These are phyloP conservation scores for Strobilomyces confusus DNA, from an alignment of 768 basidiomycete genomes.

Conservation along the genomic window DNA sequence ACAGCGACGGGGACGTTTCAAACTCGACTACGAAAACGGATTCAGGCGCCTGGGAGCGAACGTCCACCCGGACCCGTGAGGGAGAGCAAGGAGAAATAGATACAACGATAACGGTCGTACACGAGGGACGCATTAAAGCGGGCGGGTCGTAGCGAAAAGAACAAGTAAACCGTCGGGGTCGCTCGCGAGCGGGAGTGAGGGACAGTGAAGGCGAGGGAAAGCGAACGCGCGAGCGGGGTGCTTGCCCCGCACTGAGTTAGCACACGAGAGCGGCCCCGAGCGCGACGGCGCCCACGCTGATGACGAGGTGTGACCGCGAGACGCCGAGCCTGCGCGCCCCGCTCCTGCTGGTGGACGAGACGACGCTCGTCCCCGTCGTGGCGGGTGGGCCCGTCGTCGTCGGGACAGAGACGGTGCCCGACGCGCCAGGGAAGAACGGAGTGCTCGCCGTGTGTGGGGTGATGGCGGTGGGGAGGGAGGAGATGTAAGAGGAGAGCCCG, in stretches of 20 bases:
- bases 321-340: not conserved
- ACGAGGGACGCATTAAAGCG: no score
- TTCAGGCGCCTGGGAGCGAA: no score
- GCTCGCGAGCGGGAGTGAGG: no score
- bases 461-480: not conserved
- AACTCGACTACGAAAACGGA: no score
- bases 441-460: not conserved
- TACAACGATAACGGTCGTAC: no score
- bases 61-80: no score
- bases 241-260: not conserved
- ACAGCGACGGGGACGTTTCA: no score
- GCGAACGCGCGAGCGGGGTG: not conserved
- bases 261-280: not conserved
- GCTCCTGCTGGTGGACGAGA: not conserved
- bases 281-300: not conserved
- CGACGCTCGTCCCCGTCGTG: not conserved
- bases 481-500: not conserved
- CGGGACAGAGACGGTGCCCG: not conserved
- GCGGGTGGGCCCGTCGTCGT: not conserved
- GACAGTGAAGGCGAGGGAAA: no score
- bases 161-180: no score
- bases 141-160: no score
- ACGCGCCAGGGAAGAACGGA: not conserved
- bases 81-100: no score
- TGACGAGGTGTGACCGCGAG: no score